A percentile compares a stretch with the other conserved stretches of the same genome.
These are phyloP conservation scores for Pythium aristosporum DNA, from an alignment of 352 stramenopile genomes.

Conservation along the genomic window DNA sequence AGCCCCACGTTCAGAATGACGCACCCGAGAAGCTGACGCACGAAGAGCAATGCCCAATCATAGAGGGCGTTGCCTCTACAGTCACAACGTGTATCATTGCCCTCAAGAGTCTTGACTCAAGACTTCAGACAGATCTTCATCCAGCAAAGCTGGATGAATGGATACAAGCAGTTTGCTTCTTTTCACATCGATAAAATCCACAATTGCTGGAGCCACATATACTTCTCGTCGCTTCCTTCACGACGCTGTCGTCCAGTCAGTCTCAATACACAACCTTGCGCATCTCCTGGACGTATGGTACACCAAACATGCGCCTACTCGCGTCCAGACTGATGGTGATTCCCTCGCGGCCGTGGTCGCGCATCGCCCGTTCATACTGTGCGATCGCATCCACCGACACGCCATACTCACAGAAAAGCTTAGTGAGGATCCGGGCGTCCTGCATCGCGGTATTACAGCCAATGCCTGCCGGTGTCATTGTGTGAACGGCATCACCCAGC, in stretches of 20 bases:
- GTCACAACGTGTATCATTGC: too few relatives aligned
- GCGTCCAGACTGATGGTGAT: constrained; percentile 48
- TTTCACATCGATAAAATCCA: too few relatives aligned
- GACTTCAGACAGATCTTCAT: too few relatives aligned
- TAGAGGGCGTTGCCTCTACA: too few relatives aligned
- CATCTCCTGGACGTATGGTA: constrained; percentile 48
- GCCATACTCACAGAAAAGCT: constrained; percentile 35
- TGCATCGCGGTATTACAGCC: constrained; percentile 59
- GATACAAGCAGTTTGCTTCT: too few relatives aligned
- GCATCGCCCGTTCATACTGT: constrained; percentile 55
- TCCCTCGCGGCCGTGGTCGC: constrained; percentile 44
- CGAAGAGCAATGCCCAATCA: too few relatives aligned
- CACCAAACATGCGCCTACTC: constrained; percentile 45
- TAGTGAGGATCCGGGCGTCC: constrained; percentile 29
- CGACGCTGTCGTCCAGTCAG: not conserved
- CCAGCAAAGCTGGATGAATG: too few relatives aligned
- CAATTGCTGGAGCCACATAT: too few relatives aligned
- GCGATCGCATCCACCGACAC: constrained; percentile 52
- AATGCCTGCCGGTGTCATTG: constrained; percentile 58
- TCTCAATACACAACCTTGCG: constrained; percentile 19
- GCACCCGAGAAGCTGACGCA: too few relatives aligned
- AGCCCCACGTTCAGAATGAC: too few relatives aligned
- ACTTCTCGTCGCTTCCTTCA: too few relatives aligned
- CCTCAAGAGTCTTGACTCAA: too few relatives aligned
- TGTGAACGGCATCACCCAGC: constrained; percentile 60